Conservation (phyloP, 2,329 filamentous ascomycete genomes). For the Rhinocladiella mackenziei region DNA sequence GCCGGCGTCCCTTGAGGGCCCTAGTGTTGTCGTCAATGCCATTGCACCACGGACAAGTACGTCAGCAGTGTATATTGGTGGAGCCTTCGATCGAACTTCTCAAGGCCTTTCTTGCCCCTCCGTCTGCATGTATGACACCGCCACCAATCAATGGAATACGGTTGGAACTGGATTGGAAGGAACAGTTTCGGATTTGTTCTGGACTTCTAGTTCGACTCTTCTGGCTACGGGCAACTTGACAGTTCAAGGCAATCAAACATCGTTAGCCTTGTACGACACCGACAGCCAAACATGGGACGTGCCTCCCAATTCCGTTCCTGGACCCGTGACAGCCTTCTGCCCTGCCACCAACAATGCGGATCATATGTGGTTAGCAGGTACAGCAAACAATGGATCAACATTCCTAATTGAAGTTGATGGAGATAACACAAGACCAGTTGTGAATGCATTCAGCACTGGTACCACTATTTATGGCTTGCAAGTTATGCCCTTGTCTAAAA, state of each 20-base stretch:
- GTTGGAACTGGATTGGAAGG: conserved; percentile 71
- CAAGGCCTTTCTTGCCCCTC: conserved; percentile 77
- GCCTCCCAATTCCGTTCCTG: conserved; percentile 65
- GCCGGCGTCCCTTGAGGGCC: conserved; percentile 69
- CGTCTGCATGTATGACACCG: conserved; percentile 73
- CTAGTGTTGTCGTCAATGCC: conserved; percentile 67
- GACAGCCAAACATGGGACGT: conserved; percentile 62
- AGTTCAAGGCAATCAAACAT: conserved; percentile 61
- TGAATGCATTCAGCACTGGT: conserved; percentile 57
- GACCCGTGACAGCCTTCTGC: conserved; percentile 72
- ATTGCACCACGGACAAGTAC: conserved; percentile 69
- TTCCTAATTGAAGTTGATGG: conserved; percentile 83
- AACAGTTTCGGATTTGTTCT: conserved; percentile 66
- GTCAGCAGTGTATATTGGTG: conserved; percentile 77
- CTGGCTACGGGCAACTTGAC: conserved; percentile 74
- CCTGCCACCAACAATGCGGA: conserved; percentile 67
- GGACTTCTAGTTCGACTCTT: conserved; percentile 68
- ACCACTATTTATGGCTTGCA: conserved; percentile 77
- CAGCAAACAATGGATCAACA: conserved; percentile 60
- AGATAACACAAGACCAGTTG: conserved; percentile 63
- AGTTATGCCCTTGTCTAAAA: conserved; percentile 66
- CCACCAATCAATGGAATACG: conserved; percentile 70
- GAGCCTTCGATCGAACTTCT: conserved; percentile 69
- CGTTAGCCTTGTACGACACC: conserved; percentile 69
- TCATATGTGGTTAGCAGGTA: conserved; percentile 79